Base-by-base conservation (phyloP, 495 filamentous ascomycete genomes). In the Trichoderma parareesei region DNA sequence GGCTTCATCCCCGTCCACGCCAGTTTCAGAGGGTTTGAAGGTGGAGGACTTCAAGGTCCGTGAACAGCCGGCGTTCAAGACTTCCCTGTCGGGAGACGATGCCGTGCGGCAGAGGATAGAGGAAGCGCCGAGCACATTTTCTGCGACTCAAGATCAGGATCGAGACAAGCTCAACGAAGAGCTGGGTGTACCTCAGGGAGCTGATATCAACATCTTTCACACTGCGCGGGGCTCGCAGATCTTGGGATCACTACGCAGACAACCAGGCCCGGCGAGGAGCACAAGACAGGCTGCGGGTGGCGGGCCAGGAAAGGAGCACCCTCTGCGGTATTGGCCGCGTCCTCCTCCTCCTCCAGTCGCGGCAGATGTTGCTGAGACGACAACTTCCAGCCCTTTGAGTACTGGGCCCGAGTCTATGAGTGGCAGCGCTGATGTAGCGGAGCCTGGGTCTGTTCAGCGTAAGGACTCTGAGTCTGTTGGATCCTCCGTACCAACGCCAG, bases 171-270 rank as follows among this genome's bases (percentile, higher is more conserved):
- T 49, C 14, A 67, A 59, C 35, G 62, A 63, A 2, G 66, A 38
- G 27, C 20, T 63, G 5, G 61, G 57, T 11, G 18, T 41, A 4
- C 65, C 65, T 11, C 53, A 40, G 0, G 66, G 59, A 38, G 67
- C 77, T 35, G 66, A 78, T 62, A 41, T 77, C 49, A 74, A 76
- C 60, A 49, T 80, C 38, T 80, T 80, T 48, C 74, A 69, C 40
- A 78, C 76, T 18, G 69, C 53, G 44, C 70, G 65, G 38, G 76
- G 71, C 9, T 75, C 75, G 7, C 69, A 68, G 42, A 73, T 75
- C 7, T 18, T 78, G 27, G 73, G 75, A 37, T 69, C 67, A 16
- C 20, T 63, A n/a, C 61, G 61, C 40, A 63, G 49, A 33, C 61
- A 63, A 37, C n/a, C 20, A 37, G 16, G 18, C 4, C 5, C 3